These are phyloP conservation scores for Filosporella fistucella DNA, from an alignment of 495 filamentous ascomycete species.

Conservation along the genomic window DNA sequence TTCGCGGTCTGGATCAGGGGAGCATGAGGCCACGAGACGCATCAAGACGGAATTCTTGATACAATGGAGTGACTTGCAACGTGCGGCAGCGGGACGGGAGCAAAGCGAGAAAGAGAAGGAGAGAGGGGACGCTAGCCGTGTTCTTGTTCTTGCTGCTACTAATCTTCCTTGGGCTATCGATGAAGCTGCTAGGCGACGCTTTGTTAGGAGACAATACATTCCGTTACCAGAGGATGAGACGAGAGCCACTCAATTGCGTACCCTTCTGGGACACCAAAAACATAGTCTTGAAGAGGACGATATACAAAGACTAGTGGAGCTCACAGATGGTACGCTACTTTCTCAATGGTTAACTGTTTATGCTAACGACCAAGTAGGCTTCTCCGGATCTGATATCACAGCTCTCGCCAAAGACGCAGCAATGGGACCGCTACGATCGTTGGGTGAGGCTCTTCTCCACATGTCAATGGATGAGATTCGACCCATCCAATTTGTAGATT, in stretches of 20 bases:
- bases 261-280: constrained; percentile 79
- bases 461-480: constrained; percentile 94
- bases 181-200: constrained; percentile 86
- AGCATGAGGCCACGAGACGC: constrained; percentile 88
- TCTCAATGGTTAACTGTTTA: constrained; percentile 3
- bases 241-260: constrained; percentile 69
- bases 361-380: constrained; percentile 51
- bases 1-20: constrained; percentile 72
- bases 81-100: constrained; percentile 85
- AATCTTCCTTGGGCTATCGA: constrained; percentile 99
- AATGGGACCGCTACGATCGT: constrained; percentile 90
- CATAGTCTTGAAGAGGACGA: constrained; percentile 72
- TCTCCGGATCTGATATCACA: constrained; percentile 95
- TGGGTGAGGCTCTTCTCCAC: constrained; percentile 84
- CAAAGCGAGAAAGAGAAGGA: constrained; percentile 60
- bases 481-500: constrained; percentile 78
- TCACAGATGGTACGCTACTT: constrained; percentile 72
- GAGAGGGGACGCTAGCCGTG: constrained; percentile 81
- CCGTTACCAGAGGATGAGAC: constrained; percentile 84
- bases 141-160: constrained; percentile 91
- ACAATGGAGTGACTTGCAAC: constrained; percentile 91
- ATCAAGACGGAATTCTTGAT: constrained; percentile 99
- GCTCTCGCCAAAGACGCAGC: constrained; percentile 96
- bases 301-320: constrained; percentile 67
- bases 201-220: constrained; percentile 94